Percentiles rank a stretch among this genome's conserved stretches.
These are phyloP conservation scores for Anthoceros angustus DNA, from an alignment of 225 moss, liverwort and hornwort species.

Conservation along the genomic window DNA sequence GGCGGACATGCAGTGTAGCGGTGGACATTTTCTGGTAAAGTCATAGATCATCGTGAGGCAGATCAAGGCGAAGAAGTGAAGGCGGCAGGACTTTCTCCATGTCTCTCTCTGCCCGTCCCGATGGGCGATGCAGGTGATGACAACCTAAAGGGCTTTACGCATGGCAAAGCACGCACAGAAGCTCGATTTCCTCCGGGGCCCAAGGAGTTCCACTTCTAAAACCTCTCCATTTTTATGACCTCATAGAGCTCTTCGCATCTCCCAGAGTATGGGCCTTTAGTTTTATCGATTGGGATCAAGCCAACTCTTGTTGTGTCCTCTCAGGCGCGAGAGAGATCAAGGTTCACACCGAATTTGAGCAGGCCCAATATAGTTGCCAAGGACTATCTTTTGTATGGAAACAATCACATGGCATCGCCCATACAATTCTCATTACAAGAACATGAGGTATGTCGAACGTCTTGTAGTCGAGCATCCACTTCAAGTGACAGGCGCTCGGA, in stretches of 20 bases:
- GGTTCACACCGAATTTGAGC: not conserved
- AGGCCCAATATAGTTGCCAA: not conserved
- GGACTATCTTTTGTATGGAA: not conserved
- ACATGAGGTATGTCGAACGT: not conserved
- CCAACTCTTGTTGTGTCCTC: slow-evolving; percentile 5
- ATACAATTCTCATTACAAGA: not conserved
- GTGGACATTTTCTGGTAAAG: not conserved
- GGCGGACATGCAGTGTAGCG: not conserved
- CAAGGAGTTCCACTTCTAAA: not conserved
- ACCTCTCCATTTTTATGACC: not conserved
- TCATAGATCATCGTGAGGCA: not conserved
- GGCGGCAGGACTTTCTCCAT: not conserved
- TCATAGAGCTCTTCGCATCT: not conserved
- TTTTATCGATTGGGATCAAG: not conserved
- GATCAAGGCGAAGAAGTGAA: not conserved
- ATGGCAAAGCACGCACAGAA: not conserved
- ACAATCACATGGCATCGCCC: not conserved
- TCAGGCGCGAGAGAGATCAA: slow-evolving; percentile 6
- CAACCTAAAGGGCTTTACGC: not conserved
- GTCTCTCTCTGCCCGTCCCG: not conserved
- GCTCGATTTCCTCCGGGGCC: slow-evolving; percentile 1
- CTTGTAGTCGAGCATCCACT: not conserved
- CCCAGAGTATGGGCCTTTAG: not conserved
- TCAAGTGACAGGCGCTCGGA: not conserved
- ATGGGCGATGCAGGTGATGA: not conserved